These are phyloP conservation scores for Leptographium galeiforme DNA, from an alignment of 2,329 filamentous ascomycete genomes.

Conservation along the genomic window DNA sequence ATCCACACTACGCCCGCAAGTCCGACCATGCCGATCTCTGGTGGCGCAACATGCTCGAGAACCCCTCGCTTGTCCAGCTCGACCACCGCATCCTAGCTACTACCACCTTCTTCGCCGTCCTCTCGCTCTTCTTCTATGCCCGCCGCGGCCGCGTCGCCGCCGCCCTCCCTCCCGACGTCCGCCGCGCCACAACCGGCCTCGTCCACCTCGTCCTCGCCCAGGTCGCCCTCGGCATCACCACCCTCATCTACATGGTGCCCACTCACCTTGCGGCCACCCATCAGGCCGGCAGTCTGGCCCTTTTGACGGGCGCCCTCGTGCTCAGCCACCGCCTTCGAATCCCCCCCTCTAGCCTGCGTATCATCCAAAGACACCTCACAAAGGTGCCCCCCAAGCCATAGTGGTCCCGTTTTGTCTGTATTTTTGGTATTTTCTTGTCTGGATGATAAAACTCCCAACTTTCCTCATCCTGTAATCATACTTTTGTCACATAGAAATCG, in stretches of 20 bases:
- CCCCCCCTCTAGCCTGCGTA: constrained; percentile 48
- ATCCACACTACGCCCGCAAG: constrained; percentile 70
- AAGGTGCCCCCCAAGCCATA: background rate
- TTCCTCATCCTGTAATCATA: background rate
- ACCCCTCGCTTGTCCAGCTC: constrained; percentile 87
- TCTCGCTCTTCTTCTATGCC: constrained; percentile 70
- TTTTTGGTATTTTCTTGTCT: background rate
- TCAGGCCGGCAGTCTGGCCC: constrained; percentile 76
- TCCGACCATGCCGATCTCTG: constrained; percentile 70
- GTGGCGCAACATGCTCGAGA: constrained; percentile 98
- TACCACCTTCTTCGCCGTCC: constrained; percentile 71
- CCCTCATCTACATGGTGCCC: constrained; percentile 87
- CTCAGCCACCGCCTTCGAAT: constrained; percentile 67
- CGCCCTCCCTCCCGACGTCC: constrained; percentile 48
- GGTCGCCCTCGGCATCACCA: constrained; percentile 75
- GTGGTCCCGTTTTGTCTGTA: background rate
- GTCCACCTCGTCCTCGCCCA: constrained; percentile 75
- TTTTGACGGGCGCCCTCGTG: constrained; percentile 71
- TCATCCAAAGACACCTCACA: constrained; percentile 39
- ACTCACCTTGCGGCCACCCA: constrained; percentile 78
- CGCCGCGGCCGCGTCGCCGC: constrained; percentile 46
- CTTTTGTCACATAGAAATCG: background rate
- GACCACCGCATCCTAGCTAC: constrained; percentile 88
- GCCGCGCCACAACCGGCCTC: constrained; percentile 61
- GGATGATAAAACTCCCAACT: background rate